A percentile compares a stretch with the other conserved stretches of the same genome.
These are phyloP conservation scores for Mortierella sp. DNA, from an alignment of 371 early-diverging fungal genomes.

Conservation along the genomic window DNA sequence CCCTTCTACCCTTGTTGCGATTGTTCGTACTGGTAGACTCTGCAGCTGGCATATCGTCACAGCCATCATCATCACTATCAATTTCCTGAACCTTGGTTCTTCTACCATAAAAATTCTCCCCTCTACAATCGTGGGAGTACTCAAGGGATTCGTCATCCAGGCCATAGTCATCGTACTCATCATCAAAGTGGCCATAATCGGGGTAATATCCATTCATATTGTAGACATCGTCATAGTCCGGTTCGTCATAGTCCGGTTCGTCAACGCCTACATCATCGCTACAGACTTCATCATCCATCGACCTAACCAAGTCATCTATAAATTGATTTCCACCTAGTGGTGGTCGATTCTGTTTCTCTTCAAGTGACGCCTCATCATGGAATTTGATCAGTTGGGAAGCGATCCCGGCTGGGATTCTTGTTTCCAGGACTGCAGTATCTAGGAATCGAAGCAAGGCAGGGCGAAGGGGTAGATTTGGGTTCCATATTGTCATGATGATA, in stretches of 20 bases:
- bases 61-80: neutral
- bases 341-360: neutral
- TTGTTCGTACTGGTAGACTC: too few species aligned
- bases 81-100: neutral
- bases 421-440: neutral
- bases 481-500: neutral
- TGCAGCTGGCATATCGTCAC: neutral
- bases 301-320: neutral
- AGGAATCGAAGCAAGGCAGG: neutral
- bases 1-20: too few species aligned
- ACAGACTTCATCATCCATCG: neutral
- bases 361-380: neutral
- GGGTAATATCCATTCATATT: neutral
- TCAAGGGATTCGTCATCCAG: neutral
- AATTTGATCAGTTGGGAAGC: neutral
- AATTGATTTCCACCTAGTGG: neutral
- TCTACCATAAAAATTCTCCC: too few species aligned
- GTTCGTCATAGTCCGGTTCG: neutral
- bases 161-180: constrained; percentile 9
- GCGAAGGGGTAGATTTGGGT: neutral
- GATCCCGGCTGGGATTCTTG: neutral
- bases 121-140: neutral
- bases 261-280: neutral
- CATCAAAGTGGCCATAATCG: neutral
- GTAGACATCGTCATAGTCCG: neutral